A percentile compares a stretch with the other conserved stretches of the same genome.
These are phyloP conservation scores for Fusarium newnesense DNA, from an alignment of 2,329 filamentous ascomycete genomes.

Conservation along the genomic window DNA sequence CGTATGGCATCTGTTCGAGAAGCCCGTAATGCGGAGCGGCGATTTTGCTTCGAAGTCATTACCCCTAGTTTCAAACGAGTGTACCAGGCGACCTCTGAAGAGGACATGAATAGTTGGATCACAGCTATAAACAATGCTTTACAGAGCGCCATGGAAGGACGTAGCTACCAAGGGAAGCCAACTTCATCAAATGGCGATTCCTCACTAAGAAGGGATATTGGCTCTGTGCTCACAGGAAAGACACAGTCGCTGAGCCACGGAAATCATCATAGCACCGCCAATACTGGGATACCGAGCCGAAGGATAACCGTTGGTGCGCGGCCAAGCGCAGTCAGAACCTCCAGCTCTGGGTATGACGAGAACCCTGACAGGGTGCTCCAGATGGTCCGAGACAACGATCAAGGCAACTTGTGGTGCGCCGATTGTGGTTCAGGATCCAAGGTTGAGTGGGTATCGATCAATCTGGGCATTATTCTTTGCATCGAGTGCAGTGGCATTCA, in stretches of 20 bases:
- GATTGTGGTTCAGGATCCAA: slow-evolving; percentile 93
- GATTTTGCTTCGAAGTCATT: slow-evolving; percentile 98
- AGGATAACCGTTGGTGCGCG: slow-evolving; percentile 92
- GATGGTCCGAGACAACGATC: slow-evolving; percentile 86
- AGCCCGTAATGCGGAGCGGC: slow-evolving; percentile 90
- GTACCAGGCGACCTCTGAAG: slow-evolving; percentile 97
- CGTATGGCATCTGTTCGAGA: slow-evolving; percentile 97
- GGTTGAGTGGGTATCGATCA: slow-evolving; percentile 99
- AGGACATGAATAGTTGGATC: slow-evolving; percentile 98
- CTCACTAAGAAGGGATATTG: slow-evolving; percentile 84
- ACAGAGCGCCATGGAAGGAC: slow-evolving; percentile 92
- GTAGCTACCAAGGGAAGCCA: slow-evolving; percentile 68
- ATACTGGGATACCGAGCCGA: slow-evolving; percentile 72
- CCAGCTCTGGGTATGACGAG: slow-evolving; percentile 80
- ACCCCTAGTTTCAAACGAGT: slow-evolving; percentile 96
- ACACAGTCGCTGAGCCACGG: slow-evolving; percentile 75
- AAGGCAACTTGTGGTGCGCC: slow-evolving; percentile 92
- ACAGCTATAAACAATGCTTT: slow-evolving; percentile 95
- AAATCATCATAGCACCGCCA: slow-evolving; percentile 60
- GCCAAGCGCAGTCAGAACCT: slow-evolving; percentile 75
- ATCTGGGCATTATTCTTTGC: slow-evolving; percentile 93
- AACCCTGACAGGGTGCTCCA: slow-evolving; percentile 88
- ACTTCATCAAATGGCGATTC: slow-evolving; percentile 57
- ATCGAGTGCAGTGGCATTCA: slow-evolving; percentile 99
- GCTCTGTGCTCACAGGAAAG: slow-evolving; percentile 92